Conservation (phyloP, 73 alveolate genomes). For the Paramecium sonneborni region DNA sequence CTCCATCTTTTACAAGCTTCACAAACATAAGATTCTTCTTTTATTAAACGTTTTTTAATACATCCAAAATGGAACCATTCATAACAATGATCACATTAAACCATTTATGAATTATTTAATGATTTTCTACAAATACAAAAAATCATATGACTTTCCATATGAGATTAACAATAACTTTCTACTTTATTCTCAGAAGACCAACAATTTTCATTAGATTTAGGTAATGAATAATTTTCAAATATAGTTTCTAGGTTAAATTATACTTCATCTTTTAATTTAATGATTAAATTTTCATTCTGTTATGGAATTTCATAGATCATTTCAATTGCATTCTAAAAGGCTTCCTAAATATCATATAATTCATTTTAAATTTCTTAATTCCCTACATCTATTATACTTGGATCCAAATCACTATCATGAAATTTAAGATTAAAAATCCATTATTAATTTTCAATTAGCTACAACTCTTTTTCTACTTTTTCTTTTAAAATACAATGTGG, state of each 20-base stretch:
- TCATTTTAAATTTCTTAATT: background rate
- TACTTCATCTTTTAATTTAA: background rate
- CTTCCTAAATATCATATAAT: background rate
- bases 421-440: slow-evolving; percentile 25
- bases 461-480: background rate
- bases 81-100: slow-evolving; percentile 34
- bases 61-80: slow-evolving; percentile 36
- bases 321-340: background rate
- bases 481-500: slow-evolving; percentile 2
- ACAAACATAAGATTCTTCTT: background rate
- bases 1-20: slow-evolving; percentile 23
- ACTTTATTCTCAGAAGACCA: background rate
- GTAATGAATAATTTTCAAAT: background rate
- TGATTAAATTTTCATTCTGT: background rate
- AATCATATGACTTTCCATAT: background rate
- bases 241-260: background rate
- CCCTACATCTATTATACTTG: background rate
- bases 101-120: background rate
- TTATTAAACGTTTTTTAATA: background rate
- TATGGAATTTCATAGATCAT: background rate
- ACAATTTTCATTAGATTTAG: background rate
- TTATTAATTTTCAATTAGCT: background rate
- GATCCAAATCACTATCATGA: background rate
- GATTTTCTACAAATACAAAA: background rate
- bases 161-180: background rate